phyloP scores from a whole-genome alignment of 176 grass and related monocot species.

The Stipa capillata region DNA sequence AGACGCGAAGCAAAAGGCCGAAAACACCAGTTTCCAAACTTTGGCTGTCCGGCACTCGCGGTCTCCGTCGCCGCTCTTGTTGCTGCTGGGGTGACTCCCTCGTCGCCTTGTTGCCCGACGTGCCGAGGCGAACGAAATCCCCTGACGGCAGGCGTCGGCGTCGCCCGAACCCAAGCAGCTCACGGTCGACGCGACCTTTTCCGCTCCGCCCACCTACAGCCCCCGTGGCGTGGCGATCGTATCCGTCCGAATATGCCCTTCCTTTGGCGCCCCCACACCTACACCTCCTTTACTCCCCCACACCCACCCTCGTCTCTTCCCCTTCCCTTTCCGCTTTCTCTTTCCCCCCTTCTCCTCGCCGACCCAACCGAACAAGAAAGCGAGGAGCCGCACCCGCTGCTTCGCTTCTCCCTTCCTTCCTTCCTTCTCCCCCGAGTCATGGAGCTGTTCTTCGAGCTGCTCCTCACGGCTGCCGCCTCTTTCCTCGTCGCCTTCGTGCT shows the following conservation, averaged over 20 bases:
- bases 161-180: not conserved
- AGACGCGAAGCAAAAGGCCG: not conserved
- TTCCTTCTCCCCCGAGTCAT: slow-evolving; percentile 10
- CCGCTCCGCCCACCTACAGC: not conserved
- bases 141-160: slow-evolving; percentile 3
- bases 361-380: slow-evolving; percentile 19
- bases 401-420: not conserved
- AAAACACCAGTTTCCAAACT: not conserved
- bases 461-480: slow-evolving; percentile 55
- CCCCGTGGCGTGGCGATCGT: slow-evolving; percentile 39
- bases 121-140: not conserved
- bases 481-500: slow-evolving; percentile 61
- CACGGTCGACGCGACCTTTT: slow-evolving; percentile 22
- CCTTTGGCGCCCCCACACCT: too few relatives aligned
- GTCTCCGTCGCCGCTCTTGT: not conserved
- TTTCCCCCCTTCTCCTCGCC: not conserved
- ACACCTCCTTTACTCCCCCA: too few relatives aligned
- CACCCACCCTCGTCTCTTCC: not conserved
- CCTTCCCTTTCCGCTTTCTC: not conserved
- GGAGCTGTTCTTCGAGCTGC: slow-evolving; percentile 62
- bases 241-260: slow-evolving; percentile 74
- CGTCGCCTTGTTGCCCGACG: not conserved
- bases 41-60: not conserved
- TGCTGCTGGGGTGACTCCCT: not conserved
- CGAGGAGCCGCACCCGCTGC: not conserved